Evolutionary conservation across 768 basidiomycete genomes (phyloP), one percentile per base, ranked within the genome.

Genomic region (Austroboletus eburneus): DNA sequence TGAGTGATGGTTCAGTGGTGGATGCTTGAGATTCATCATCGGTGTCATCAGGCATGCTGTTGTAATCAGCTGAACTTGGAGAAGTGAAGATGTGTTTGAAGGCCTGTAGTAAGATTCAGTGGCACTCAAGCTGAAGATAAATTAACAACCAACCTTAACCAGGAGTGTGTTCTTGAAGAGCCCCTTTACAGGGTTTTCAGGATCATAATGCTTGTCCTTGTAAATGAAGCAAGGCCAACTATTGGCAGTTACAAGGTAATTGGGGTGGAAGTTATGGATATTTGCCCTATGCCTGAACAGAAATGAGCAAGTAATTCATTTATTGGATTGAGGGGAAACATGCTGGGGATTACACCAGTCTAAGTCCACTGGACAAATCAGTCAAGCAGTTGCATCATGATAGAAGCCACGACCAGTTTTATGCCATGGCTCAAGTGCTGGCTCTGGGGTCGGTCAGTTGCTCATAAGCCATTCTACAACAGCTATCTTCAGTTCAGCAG

Each of bases 361-460:
- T 14, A 52, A 55, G 34, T 55, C 54, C 2, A 49, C 37, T 2
- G 51, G 51, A 14, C 51, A 49, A 5, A 55, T 35, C 1, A 55
- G 23, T 2, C 29, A 12, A 4, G 43, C 54, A 4, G 51, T 55
- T 8, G 24, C 29, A 2, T 54, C 30, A 13, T 54, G 46, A 5
- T 44, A 20, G 27, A 54, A 48, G 1, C 50, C 49, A 2, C 35
- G 24, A 2, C 21, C 45, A 16, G 13, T 9, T 24, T 49, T 49
- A 1, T 4, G 22, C 3, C n/a, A n/a, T 0, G 35, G 21, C 10
- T 17, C 17, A 20, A 45, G 38, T 4, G 29, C 30, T 1, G 29
- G 30, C 14, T 9, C 17, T n/a, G 34, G 1, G 2, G 10, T 37
- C 17, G 29, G 42, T 17, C 30, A 45, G 2, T 22, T n/a, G n/a